A percentile compares a stretch with the other conserved stretches of the same genome.
Evolutionary conservation across 177 flowering plant genomes (phyloP).

Genomic region (Vitis hybrid): DNA sequence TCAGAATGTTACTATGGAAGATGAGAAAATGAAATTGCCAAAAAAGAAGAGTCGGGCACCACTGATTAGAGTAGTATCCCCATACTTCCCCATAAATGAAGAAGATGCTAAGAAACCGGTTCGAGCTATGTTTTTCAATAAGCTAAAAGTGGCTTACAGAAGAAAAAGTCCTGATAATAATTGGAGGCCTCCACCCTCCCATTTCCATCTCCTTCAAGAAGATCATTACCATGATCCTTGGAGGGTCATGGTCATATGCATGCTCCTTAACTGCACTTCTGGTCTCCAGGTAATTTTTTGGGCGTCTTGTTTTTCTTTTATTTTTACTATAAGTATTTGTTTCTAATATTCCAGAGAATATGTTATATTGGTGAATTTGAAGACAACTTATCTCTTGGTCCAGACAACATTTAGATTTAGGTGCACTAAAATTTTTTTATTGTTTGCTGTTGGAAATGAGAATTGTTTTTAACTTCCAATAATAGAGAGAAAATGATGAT

Average conservation of each 20-base stretch:
- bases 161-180: slow-evolving; percentile 44
- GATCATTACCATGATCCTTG: slow-evolving; percentile 76
- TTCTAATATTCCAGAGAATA: neutral
- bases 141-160: slow-evolving; percentile 54
- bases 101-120: too few relatives aligned
- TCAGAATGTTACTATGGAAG: too few relatives aligned
- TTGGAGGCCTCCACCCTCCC: slow-evolving; percentile 69
- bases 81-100: too few relatives aligned
- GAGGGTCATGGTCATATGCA: slow-evolving; percentile 81
- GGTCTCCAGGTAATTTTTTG: slow-evolving; percentile 54
- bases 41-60: neutral
- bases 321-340: neutral
- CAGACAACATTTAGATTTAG: too few relatives aligned
- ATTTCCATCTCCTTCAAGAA: slow-evolving; percentile 57
- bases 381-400: too few relatives aligned
- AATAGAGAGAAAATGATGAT: too few relatives aligned
- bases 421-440: too few relatives aligned
- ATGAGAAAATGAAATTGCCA: neutral
- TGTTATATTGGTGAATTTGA: too few relatives aligned
- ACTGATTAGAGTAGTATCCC: too few relatives aligned
- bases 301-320: neutral
- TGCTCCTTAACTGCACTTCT: slow-evolving; percentile 70
- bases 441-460: too few relatives aligned
- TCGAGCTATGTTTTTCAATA: slow-evolving; percentile 17
- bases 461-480: too few relatives aligned